Base-by-base conservation (phyloP, 2,329 filamentous ascomycete genomes). In the Aspergillus sp. region DNA sequence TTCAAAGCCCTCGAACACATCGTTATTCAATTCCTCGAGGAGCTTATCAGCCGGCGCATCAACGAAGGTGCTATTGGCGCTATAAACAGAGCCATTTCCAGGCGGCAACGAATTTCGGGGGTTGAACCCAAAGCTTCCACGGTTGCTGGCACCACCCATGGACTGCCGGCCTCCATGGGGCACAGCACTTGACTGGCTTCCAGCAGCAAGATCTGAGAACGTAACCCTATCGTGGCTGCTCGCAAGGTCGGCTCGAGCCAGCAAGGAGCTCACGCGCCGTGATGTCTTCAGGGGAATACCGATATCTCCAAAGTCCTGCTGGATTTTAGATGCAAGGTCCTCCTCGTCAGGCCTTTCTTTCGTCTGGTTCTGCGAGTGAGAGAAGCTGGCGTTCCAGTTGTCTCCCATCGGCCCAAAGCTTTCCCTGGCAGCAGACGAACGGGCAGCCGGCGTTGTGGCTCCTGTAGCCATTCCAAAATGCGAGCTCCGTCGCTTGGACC, bases 231-330 rank as follows among this genome's bases (percentile, higher is more conserved):
- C 86, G 43, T 89, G 83, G 11, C 81, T 91, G 7, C 84, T 80
- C 0, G 85, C 89, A 13, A 95, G 66, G 53, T 95, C 89, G 19
- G 84, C 82, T 48, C 89, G 74, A 11, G 88, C 88, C 33, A 95
- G 69, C 61, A 94, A 74, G 11, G 89, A 96, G 63, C 91, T 98
- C 15, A 96, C 82, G 31, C 91, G 76, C 26, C 91, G 77, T n/a
- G 74, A 76, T 26, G 75, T 71, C 41, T 71, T 72, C n/a, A 60
- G 60, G 12, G 71, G 69, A 29, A 71, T 68, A 16, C 71, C 67
- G 19, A 71, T 64, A 34, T 69, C 62, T 14, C 61, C 66, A 37
- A 72, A 68, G 35, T 86, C 81, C 26, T 82, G 73, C 34, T 83
- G 82, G n/a, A 89, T 61, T 1, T 80, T 75, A 2, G 80, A 72